Evolutionary conservation across 352 stramenopile genomes (phyloP).

Genomic region (Aphanomyces invadans): DNA sequence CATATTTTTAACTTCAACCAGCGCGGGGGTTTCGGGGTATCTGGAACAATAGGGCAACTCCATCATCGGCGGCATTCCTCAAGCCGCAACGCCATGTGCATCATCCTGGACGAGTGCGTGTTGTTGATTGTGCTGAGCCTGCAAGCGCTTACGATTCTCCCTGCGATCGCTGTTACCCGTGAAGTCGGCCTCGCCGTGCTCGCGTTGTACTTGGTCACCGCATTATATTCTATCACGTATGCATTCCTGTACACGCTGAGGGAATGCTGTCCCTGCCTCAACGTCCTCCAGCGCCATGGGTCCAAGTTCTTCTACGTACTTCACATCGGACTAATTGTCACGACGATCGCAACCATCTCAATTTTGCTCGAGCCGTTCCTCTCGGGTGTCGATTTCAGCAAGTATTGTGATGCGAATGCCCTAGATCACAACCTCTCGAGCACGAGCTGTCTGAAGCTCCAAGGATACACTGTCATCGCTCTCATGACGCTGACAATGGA

Average conservation of each 20-base stretch:
- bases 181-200: constrained; percentile 13
- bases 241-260: constrained; percentile 19
- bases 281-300: constrained; percentile 12
- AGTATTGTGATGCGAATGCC: not conserved
- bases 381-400: not conserved
- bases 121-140: constrained; percentile 12
- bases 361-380: constrained; percentile 15
- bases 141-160: constrained; percentile 12
- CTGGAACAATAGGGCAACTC: not conserved
- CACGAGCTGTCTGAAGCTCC: constrained; percentile 5
- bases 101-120: constrained; percentile 22
- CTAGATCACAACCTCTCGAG: constrained; percentile 16
- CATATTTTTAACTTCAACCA: constrained; percentile 1
- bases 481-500: constrained; percentile 21
- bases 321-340: constrained; percentile 16
- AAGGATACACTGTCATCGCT: constrained; percentile 19
- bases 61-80: not conserved
- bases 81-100: constrained; percentile 8
- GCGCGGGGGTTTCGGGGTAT: not conserved
- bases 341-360: constrained; percentile 13
- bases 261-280: constrained; percentile 10
- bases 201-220: constrained; percentile 9
- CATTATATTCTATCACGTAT: not conserved
- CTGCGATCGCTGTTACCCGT: constrained; percentile 4
- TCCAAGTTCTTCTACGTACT: constrained; percentile 19